Conservation (phyloP, 352 stramenopile species). For the Globisporangium carolinianum region DNA sequence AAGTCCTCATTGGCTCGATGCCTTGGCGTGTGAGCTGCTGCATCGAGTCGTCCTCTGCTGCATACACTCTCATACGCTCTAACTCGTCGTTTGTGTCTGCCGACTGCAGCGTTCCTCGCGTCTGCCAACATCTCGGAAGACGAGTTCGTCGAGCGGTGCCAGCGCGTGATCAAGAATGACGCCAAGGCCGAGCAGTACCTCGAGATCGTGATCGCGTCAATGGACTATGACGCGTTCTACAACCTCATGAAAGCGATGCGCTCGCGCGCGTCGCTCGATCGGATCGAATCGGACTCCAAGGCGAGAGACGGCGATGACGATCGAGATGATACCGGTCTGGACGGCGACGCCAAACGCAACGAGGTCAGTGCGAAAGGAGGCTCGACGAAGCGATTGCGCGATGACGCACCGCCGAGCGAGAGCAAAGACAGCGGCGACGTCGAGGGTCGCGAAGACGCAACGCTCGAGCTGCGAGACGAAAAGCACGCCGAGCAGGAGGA, state of each 20-base stretch:
- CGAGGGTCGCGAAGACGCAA: not conserved
- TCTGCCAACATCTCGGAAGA: slow-evolving; percentile 44
- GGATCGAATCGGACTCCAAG: slow-evolving; percentile 24
- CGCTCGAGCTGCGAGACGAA: not conserved
- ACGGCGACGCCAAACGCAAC: slow-evolving; percentile 1
- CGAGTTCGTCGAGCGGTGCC: slow-evolving; percentile 46
- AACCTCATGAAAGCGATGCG: slow-evolving; percentile 72
- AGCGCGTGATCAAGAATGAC: slow-evolving; percentile 48
- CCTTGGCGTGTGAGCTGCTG: not conserved
- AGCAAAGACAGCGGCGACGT: not conserved
- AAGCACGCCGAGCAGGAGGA: not conserved
- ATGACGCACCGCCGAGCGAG: not conserved
- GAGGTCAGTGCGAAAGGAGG: not conserved
- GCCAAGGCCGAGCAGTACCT: slow-evolving; percentile 59
- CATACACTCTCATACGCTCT: too few species aligned
- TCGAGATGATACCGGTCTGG: not conserved
- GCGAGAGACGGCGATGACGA: not conserved
- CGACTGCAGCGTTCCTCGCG: slow-evolving; percentile 37
- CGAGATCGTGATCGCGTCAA: slow-evolving; percentile 70
- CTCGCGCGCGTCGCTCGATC: slow-evolving; percentile 37
- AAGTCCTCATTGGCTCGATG: too few species aligned
- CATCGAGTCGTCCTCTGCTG: not conserved
- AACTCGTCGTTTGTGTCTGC: too few species aligned
- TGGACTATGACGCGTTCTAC: slow-evolving; percentile 73
- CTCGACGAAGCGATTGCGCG: not conserved